These are phyloP conservation scores for Vanderwaltozyma yarrowii DNA, from an alignment of 805 yeast genomes.

Conservation along the genomic window DNA sequence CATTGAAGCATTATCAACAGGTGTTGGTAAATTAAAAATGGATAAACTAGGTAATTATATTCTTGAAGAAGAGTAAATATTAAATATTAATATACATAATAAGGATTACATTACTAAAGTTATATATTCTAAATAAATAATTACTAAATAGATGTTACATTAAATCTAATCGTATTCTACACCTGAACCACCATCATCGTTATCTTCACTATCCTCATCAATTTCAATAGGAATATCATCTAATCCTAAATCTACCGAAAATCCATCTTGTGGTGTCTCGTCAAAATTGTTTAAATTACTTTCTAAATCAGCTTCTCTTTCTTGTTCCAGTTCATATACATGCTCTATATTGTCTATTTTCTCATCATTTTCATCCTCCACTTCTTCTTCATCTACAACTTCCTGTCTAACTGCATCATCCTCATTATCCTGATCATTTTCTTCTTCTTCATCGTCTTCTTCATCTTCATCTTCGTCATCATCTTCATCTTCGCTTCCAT, in stretches of 20 bases:
- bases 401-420: slow-evolving; percentile 19
- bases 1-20: slow-evolving; percentile 57
- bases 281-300: slow-evolving; percentile 13
- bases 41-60: slow-evolving; percentile 78
- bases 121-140: too few relatives aligned
- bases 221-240: slow-evolving; percentile 23
- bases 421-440: slow-evolving; percentile 23
- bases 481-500: slow-evolving; percentile 19
- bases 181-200: slow-evolving; percentile 30
- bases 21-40: slow-evolving; percentile 59
- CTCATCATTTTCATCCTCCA: slow-evolving; percentile 19
- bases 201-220: slow-evolving; percentile 26
- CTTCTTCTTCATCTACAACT: too few relatives aligned
- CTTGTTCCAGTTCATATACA: too few relatives aligned
- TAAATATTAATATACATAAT: not conserved
- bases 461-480: slow-evolving; percentile 13
- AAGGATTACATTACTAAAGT: too few relatives aligned
- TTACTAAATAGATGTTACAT: not conserved
- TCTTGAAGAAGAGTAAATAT: slow-evolving; percentile 33
- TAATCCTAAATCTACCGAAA: slow-evolving; percentile 2
- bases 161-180: slow-evolving; percentile 27
- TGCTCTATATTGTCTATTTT: slow-evolving; percentile 30
- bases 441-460: slow-evolving; percentile 11
- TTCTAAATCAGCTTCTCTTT: slow-evolving; percentile 25
- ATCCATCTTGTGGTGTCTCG: slow-evolving; percentile 1